phyloP scores from a whole-genome alignment of 2,329 filamentous ascomycete species.

The Diaporthe sp. region DNA sequence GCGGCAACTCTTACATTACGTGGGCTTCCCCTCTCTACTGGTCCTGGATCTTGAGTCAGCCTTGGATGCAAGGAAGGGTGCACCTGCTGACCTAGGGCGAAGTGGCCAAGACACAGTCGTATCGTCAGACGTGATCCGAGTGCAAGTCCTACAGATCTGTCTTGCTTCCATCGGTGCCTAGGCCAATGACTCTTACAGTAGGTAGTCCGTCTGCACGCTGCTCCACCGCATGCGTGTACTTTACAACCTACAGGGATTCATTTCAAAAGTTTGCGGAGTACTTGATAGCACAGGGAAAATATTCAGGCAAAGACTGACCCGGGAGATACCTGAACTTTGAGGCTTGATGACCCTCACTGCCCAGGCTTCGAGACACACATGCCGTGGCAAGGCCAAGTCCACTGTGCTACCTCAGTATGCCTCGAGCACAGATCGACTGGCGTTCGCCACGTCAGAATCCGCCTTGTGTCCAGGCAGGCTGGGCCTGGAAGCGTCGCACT shows the following conservation, averaged over 20 bases:
- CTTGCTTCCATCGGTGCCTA: neutral
- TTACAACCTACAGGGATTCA: neutral
- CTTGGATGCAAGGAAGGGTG: neutral
- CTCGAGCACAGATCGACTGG: neutral
- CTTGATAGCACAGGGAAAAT: no score
- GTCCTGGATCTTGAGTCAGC: neutral
- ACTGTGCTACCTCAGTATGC: neutral
- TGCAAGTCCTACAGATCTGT: neutral
- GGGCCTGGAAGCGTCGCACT: neutral
- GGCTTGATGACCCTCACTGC: neutral
- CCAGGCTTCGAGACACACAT: neutral
- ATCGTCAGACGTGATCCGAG: neutral
- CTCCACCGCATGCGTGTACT: neutral
- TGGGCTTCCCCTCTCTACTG: neutral
- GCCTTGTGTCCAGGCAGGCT: constrained; percentile 6
- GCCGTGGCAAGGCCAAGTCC: neutral
- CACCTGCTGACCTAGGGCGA: neutral
- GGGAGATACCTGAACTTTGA: no score
- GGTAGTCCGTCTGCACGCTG: neutral
- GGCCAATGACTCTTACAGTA: neutral
- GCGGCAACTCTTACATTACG: neutral
- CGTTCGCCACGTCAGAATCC: constrained; percentile 17
- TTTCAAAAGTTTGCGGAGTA: neutral
- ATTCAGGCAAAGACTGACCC: no score
- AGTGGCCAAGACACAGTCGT: neutral